A percentile compares a stretch with the other conserved stretches of the same genome.
Conservation (phyloP, 1,139 yeast species). For the Protomyces inundatus region DNA sequence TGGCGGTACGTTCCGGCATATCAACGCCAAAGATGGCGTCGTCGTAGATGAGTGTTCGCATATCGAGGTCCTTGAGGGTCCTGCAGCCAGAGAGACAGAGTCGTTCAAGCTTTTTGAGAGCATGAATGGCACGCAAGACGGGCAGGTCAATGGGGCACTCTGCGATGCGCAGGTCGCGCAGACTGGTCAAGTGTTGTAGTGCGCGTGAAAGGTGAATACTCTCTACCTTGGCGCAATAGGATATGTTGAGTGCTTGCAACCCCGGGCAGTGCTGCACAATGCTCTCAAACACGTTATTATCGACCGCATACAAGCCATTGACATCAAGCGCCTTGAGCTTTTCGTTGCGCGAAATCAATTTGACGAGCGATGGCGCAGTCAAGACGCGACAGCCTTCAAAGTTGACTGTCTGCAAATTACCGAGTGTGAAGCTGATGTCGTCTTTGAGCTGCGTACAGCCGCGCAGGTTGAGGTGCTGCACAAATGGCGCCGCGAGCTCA, state of each 20-base stretch:
- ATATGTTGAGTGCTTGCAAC: conserved; percentile 29
- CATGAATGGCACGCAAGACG: conserved; percentile 21
- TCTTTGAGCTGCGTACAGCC: conserved; percentile 28
- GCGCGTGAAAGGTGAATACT: conserved; percentile 24
- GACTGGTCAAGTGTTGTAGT: conserved; percentile 11
- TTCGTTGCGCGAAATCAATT: conserved; percentile 22
- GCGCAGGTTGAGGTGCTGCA: conserved; percentile 30
- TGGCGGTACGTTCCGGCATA: conserved; percentile 7
- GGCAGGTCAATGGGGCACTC: conserved; percentile 8
- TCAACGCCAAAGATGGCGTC: conserved; percentile 7
- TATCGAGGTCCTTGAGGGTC: conserved; percentile 24
- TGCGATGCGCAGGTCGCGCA: conserved; percentile 24
- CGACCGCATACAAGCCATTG: conserved; percentile 24
- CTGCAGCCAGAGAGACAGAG: conserved; percentile 28
- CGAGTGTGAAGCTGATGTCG: conserved; percentile 14
- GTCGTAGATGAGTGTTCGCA: conserved; percentile 28
- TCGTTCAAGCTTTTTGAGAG: conserved; percentile 16
- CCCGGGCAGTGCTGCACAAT: conserved; percentile 22
- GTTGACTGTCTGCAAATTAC: conserved; percentile 26
- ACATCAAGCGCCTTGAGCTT: conserved; percentile 25
- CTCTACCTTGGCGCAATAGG: conserved; percentile 26
- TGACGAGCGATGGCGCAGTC: conserved; percentile 27
- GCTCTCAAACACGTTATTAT: conserved; percentile 24
- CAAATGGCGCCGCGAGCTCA: conserved; percentile 27
- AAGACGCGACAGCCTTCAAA: conserved; percentile 30